Evolutionary conservation across 192 early-diverging fungal genomes (phyloP).

Genomic region (Backusella tuberculispora): DNA sequence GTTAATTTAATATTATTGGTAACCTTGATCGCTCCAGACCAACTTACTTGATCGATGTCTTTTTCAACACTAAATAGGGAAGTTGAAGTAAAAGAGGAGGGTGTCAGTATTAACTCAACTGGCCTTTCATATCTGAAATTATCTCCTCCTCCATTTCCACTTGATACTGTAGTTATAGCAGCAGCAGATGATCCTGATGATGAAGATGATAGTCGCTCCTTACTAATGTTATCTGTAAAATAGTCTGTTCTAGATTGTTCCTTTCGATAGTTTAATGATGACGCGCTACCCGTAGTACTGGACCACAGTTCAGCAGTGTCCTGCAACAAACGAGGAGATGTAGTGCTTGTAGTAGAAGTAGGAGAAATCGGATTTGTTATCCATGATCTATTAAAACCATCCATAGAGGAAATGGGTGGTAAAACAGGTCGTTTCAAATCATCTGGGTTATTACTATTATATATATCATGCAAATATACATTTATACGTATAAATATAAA

Average conservation of each 20-base stretch:
- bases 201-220: background rate
- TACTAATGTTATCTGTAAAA: background rate
- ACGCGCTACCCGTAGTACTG: conserved; percentile 4
- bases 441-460: conserved; percentile 8
- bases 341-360: background rate
- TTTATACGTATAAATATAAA: background rate
- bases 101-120: background rate
- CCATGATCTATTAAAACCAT: conserved; percentile 20
- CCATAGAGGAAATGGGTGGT: conserved; percentile 18
- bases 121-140: background rate
- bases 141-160: background rate
- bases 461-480: background rate
- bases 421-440: conserved; percentile 9
- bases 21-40: background rate
- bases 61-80: conserved; percentile 8
- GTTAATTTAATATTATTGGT: background rate
- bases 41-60: conserved; percentile 16
- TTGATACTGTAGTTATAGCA: background rate
- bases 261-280: background rate
- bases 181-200: background rate
- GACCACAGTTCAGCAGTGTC: conserved; percentile 3
- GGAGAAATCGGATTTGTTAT: background rate
- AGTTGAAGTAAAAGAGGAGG: background rate
- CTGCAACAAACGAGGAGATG: background rate
- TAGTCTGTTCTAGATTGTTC: conserved; percentile 14